A percentile compares a stretch with the other conserved stretches of the same genome.
Conservation (phyloP, 2,329 filamentous ascomycete species). For the Elsinoe perseae region DNA sequence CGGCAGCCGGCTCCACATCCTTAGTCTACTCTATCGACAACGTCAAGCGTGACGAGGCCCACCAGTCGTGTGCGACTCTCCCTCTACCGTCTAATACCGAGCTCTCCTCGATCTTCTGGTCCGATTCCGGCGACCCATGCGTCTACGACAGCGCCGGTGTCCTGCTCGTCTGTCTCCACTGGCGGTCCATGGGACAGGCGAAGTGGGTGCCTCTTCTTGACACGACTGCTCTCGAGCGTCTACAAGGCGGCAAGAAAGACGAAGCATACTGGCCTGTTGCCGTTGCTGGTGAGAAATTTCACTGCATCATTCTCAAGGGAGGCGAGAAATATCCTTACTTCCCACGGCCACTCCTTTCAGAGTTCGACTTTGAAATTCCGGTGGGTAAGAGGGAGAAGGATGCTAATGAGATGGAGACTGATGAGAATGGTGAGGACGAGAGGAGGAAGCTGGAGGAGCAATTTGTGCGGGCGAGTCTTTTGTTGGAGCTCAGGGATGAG, state of each 20-base stretch:
- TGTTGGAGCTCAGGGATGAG: conserved; percentile 68
- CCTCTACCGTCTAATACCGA: conserved; percentile 68
- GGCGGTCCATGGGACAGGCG: conserved; percentile 77
- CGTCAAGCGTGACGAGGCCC: conserved; percentile 85
- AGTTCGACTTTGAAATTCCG: conserved; percentile 88
- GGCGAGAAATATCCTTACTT: conserved; percentile 90
- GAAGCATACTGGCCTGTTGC: conserved; percentile 95
- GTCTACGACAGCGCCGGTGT: conserved; percentile 93
- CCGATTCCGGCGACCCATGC: conserved; percentile 86
- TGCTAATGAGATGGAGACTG: conserved; percentile 17
- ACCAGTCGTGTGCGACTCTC: conserved; percentile 86
- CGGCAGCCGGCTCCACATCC: conserved; percentile 66
- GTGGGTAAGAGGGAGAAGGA: conserved; percentile 41
- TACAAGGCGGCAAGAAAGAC: conserved; percentile 75
- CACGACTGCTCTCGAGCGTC: conserved; percentile 72
- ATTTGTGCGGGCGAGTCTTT: conserved; percentile 66
- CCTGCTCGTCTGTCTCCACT: conserved; percentile 79
- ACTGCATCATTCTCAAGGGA: conserved; percentile 98
- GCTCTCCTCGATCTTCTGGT: conserved; percentile 82
- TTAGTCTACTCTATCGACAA: conserved; percentile 91
- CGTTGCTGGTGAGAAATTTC: conserved; percentile 83
- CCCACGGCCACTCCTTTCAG: conserved; percentile 77
- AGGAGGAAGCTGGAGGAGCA: conserved; percentile 65
- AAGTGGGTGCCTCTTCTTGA: conserved; percentile 89
- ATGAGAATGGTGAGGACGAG: conserved; percentile 33